Conservation (phyloP, 2,329 filamentous ascomycete species). For the Claviceps paspali region DNA sequence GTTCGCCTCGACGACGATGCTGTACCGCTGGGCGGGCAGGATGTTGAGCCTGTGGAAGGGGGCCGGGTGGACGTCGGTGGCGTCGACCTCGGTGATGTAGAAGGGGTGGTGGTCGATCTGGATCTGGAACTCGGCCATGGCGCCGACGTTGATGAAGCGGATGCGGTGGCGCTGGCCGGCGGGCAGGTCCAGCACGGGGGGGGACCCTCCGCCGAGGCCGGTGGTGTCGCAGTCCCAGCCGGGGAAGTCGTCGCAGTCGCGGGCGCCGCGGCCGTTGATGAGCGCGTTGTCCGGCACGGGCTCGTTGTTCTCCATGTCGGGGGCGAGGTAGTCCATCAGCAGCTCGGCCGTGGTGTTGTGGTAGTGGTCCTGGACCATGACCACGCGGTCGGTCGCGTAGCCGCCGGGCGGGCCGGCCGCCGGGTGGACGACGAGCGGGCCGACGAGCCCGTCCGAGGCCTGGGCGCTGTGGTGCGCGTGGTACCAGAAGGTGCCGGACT, state of each 20-base stretch:
- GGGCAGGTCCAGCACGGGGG: conserved; percentile 30
- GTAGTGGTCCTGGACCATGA: conserved; percentile 63
- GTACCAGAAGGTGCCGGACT: conserved; percentile 40
- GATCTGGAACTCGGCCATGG: conserved; percentile 58
- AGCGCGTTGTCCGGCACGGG: conserved; percentile 51
- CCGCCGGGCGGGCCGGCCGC: no score
- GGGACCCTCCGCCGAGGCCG: conserved; percentile 15
- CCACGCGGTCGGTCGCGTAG: conserved; percentile 34
- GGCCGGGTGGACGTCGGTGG: conserved; percentile 46
- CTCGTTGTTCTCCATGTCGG: conserved; percentile 42
- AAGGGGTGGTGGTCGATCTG: conserved; percentile 53
- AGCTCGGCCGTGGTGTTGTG: conserved; percentile 39
- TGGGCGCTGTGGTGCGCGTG: conserved; percentile 52
- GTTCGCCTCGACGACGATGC: conserved; percentile 47
- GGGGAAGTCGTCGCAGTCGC: conserved; percentile 18
- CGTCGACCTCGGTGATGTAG: conserved; percentile 54
- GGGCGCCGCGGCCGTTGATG: conserved; percentile 38
- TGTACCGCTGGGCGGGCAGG: conserved; percentile 56
- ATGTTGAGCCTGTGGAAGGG: conserved; percentile 47
- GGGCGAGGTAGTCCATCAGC: conserved; percentile 37
- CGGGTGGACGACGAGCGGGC: conserved; percentile 51
- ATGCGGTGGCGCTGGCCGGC: conserved; percentile 46
- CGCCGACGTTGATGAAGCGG: conserved; percentile 54
- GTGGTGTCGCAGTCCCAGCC: conserved; percentile 30
- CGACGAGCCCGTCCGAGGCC: conserved; percentile 53